Evolutionary conservation across 768 basidiomycete species (phyloP), one percentile per base, ranked within the genome.

Genomic region (Boletus edulis): DNA sequence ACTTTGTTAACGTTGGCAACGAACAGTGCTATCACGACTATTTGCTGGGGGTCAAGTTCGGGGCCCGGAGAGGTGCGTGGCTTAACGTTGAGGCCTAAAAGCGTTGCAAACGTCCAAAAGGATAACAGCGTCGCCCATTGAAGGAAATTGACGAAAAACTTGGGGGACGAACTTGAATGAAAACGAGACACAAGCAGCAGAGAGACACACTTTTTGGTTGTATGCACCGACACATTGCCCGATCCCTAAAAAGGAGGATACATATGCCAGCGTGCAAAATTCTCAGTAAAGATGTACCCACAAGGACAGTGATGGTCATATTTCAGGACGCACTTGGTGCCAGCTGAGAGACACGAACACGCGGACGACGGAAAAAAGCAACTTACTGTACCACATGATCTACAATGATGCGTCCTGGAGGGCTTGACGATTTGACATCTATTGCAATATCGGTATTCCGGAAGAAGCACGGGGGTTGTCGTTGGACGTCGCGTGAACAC

Each of bases 271-370:
- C 40, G 13, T 27, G 43, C 49, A 18, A 9, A 37, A 27, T 15
- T 39, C 34, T 34, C 52, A 45, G 14, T 40, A 50, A 52, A 27
- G 38, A 41, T 24, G 18, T 7, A 75, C 85, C 59, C 68, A 90
- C 89, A 94, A 47, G 91, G 91, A 72, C 91, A 94, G 65, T 94
- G 92, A 71, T 94, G 91, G 65, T 94, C 91, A 60, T 86, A 94
- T 67, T 83, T 87, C 45, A 94, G 67, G 7, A 94, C 77, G 63
- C 92, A 94, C 87, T 92, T 58, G 15, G 35, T 31, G 17, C 18
- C 27, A 31, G 20, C n/a, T 55, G 24, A 62, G 56, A 40, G 10
- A 3, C 24, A 34, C 24, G 32, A 37, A 7, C 51, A 34, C 13
- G 22, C 7, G 17, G 27, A 11, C 17, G 47, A 53, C 17, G 15